Percentiles rank a stretch among this genome's conserved stretches.
phyloP scores from a whole-genome alignment of 1,284 basidiomycete species.

The Sphagnurus paluster region DNA sequence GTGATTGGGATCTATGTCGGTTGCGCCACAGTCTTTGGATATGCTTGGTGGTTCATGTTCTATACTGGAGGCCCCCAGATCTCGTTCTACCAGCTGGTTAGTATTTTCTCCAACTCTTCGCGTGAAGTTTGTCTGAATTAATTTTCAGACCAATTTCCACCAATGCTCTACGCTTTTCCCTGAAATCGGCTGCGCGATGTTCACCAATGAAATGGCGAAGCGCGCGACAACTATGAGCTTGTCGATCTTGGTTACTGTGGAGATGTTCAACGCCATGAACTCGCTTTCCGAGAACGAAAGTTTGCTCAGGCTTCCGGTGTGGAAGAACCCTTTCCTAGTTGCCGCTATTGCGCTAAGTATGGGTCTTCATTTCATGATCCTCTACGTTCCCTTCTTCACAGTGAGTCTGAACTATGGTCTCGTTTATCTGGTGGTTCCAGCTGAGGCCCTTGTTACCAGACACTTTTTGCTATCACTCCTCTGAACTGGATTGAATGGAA shows the following conservation, averaged over 20 bases:
- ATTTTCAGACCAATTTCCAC: slow-evolving; percentile 86
- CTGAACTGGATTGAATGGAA: slow-evolving; percentile 94
- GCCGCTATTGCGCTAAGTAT: slow-evolving; percentile 88
- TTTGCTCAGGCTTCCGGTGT: slow-evolving; percentile 83
- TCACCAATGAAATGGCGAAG: slow-evolving; percentile 81
- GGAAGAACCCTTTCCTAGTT: slow-evolving; percentile 93
- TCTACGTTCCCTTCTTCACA: slow-evolving; percentile 94
- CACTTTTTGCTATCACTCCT: slow-evolving; percentile 90
- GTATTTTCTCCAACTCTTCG: slow-evolving; percentile 30
- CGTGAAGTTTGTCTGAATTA: slow-evolving; percentile 10
- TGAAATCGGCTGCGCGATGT: slow-evolving; percentile 92
- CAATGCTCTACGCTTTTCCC: slow-evolving; percentile 83
- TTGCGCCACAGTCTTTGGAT: slow-evolving; percentile 92
- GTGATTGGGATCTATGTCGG: slow-evolving; percentile 95
- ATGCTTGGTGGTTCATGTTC: slow-evolving; percentile 98
- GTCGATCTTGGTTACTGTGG: slow-evolving; percentile 91
- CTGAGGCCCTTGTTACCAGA: slow-evolving; percentile 38
- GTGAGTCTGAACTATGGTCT: slow-evolving; percentile 44
- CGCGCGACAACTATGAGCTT: slow-evolving; percentile 95
- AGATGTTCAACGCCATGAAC: slow-evolving; percentile 99
- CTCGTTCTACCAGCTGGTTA: slow-evolving; percentile 86
- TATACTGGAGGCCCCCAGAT: slow-evolving; percentile 92
- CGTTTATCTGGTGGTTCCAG: background rate
- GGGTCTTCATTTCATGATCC: slow-evolving; percentile 89
- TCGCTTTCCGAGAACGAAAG: slow-evolving; percentile 98